Percentiles rank a stretch among this genome's conserved stretches.
Conservation (phyloP, 345 rosid genomes). For the Lepidium africanum region DNA sequence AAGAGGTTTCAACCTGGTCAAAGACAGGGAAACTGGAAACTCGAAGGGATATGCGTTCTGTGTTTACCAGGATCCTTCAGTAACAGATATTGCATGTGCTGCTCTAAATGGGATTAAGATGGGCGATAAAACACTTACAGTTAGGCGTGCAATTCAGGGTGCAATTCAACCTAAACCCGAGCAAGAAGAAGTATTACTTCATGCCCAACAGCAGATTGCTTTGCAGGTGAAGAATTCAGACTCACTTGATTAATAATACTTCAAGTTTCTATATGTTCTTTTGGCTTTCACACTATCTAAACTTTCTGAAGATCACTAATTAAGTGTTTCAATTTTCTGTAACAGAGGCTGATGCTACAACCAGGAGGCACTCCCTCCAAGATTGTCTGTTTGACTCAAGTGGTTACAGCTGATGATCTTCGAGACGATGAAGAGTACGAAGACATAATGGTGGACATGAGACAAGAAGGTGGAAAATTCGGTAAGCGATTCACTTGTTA, state of each 20-base stretch:
- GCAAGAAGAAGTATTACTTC: slow-evolving; percentile 79
- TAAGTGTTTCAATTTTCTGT: background rate
- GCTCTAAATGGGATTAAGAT: slow-evolving; percentile 94
- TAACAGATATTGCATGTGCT: slow-evolving; percentile 94
- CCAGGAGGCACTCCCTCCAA: slow-evolving; percentile 65
- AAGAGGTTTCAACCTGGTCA: slow-evolving; percentile 89
- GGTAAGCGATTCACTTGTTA: slow-evolving; percentile 53
- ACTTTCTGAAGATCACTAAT: background rate
- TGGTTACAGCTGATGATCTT: slow-evolving; percentile 72
- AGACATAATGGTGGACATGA: slow-evolving; percentile 92
- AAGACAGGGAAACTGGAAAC: slow-evolving; percentile 97
- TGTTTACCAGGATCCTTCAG: slow-evolving; percentile 92
- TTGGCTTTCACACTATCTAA: background rate
- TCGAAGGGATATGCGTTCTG: slow-evolving; percentile 97
- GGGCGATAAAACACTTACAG: slow-evolving; percentile 98
- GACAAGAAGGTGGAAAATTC: slow-evolving; percentile 80
- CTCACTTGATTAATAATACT: background rate
- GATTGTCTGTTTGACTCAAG: slow-evolving; percentile 89
- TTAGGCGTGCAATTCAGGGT: slow-evolving; percentile 93
- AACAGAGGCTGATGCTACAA: slow-evolving; percentile 76
- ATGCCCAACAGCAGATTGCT: slow-evolving; percentile 97
- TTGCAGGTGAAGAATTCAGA: slow-evolving; percentile 54
- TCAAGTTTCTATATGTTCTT: background rate
- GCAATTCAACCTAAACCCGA: slow-evolving; percentile 88
- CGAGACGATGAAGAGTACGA: slow-evolving; percentile 76